phyloP scores from a whole-genome alignment of 1,284 basidiomycete genomes.

The Ustilago curta region DNA sequence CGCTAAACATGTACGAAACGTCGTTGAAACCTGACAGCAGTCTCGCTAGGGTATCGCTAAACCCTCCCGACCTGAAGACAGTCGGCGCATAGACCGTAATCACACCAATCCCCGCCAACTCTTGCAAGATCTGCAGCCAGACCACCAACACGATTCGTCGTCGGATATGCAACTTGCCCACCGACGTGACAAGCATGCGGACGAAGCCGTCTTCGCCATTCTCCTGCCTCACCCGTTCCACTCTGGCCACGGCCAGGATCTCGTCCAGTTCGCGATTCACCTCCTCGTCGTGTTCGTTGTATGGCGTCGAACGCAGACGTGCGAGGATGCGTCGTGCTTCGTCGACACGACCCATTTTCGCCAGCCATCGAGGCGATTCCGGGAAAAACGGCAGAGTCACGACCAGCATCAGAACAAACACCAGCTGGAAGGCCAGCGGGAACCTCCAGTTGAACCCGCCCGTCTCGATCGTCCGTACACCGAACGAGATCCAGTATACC shows the following conservation, averaged over 20 bases:
- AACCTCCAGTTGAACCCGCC: conserved; percentile 38
- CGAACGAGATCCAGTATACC: conserved; percentile 35
- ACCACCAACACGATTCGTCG: conserved; percentile 27
- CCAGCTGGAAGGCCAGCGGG: conserved; percentile 33
- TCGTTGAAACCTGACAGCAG: conserved; percentile 35
- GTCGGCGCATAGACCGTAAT: conserved; percentile 38
- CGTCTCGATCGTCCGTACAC: conserved; percentile 14
- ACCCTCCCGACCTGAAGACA: conserved; percentile 34
- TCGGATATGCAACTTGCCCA: conserved; percentile 28
- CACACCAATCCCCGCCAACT: conserved; percentile 32
- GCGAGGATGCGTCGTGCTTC: conserved; percentile 32
- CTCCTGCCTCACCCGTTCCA: conserved; percentile 26
- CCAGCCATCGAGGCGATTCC: conserved; percentile 33
- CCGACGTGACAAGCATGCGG: conserved; percentile 17
- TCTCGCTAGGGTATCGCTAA: conserved; percentile 27
- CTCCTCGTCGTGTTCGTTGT: conserved; percentile 27
- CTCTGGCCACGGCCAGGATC: conserved; percentile 22
- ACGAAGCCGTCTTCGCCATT: conserved; percentile 27
- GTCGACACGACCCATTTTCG: conserved; percentile 39
- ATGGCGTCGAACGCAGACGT: conserved; percentile 17
- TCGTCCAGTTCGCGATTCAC: conserved; percentile 24
- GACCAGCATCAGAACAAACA: conserved; percentile 26
- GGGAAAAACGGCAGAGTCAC: conserved; percentile 32
- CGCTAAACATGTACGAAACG: conserved; percentile 38
- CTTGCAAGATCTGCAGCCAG: conserved; percentile 36